A percentile compares a stretch with the other conserved stretches of the same genome.
Conservation (phyloP, 345 rosid genomes). For the Cardiospermum halicacabum region DNA sequence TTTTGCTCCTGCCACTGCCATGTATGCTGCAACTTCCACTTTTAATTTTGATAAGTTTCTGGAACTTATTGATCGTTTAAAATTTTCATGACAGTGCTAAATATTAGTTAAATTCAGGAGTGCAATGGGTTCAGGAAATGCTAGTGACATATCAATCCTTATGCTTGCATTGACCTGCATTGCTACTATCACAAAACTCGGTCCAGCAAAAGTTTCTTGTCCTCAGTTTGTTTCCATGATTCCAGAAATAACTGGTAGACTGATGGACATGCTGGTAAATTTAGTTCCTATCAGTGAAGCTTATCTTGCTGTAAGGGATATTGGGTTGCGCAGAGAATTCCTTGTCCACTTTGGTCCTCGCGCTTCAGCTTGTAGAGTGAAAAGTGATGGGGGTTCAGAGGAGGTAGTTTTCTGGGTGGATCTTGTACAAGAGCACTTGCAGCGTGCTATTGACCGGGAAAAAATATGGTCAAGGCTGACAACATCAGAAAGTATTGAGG, state of each 20-base stretch:
- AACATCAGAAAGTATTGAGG: slow-evolving; percentile 97
- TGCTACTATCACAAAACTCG: slow-evolving; percentile 85
- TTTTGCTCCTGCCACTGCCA: slow-evolving; percentile 50
- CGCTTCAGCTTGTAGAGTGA: slow-evolving; percentile 70
- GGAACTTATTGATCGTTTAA: slow-evolving; percentile 9
- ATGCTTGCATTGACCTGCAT: slow-evolving; percentile 73
- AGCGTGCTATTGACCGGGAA: slow-evolving; percentile 85
- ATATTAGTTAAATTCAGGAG: slow-evolving; percentile 36
- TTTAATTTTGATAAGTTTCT: slow-evolving; percentile 13
- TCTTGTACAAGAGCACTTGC: slow-evolving; percentile 84
- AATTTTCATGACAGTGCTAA: slow-evolving; percentile 13
- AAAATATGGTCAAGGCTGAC: slow-evolving; percentile 94
- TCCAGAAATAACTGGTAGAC: slow-evolving; percentile 71
- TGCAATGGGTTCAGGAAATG: slow-evolving; percentile 43
- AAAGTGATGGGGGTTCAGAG: slow-evolving; percentile 57
- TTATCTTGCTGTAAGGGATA: slow-evolving; percentile 55
- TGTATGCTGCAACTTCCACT: slow-evolving; percentile 35
- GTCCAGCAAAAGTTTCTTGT: slow-evolving; percentile 78
- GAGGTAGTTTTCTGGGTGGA: slow-evolving; percentile 93
- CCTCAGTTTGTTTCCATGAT: slow-evolving; percentile 58
- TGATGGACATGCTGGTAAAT: slow-evolving; percentile 88
- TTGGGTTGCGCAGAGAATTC: slow-evolving; percentile 82
- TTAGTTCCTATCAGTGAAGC: slow-evolving; percentile 66
- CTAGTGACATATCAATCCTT: slow-evolving; percentile 68
- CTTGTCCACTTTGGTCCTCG: slow-evolving; percentile 94